A percentile compares a stretch with the other conserved stretches of the same genome.
phyloP scores from a whole-genome alignment of 1,284 basidiomycete genomes.

The Ganoderma resinaceum region DNA sequence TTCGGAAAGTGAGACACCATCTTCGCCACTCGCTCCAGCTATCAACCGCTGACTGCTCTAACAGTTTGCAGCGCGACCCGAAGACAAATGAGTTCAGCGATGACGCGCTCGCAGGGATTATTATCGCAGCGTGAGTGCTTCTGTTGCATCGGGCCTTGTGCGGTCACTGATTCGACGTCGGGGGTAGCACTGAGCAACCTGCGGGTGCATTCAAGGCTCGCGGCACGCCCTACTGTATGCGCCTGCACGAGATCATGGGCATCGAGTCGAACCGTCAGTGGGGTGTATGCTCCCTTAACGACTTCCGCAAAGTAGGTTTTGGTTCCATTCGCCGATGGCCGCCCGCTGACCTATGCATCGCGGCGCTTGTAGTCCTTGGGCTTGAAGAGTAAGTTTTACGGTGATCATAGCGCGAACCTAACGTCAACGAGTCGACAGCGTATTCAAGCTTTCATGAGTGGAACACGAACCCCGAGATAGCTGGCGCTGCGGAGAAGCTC shows the following conservation, averaged over 20 bases:
- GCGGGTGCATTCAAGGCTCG: slow-evolving; percentile 84
- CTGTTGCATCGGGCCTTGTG: neutral
- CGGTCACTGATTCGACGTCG: neutral
- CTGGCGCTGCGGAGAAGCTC: slow-evolving; percentile 75
- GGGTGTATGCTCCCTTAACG: slow-evolving; percentile 87
- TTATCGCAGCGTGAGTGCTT: slow-evolving; percentile 71
- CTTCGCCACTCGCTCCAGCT: neutral
- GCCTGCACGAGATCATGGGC: slow-evolving; percentile 83
- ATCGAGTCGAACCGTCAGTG: slow-evolving; percentile 81
- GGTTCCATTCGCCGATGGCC: neutral
- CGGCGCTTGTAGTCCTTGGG: slow-evolving; percentile 63
- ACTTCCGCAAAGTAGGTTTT: slow-evolving; percentile 72
- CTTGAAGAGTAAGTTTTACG: slow-evolving; percentile 61
- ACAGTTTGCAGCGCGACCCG: slow-evolving; percentile 65
- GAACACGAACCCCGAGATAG: slow-evolving; percentile 80
- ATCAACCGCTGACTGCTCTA: neutral
- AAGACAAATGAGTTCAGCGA: slow-evolving; percentile 72
- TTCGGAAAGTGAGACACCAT: slow-evolving; percentile 59
- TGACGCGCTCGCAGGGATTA: slow-evolving; percentile 69
- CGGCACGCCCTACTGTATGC: slow-evolving; percentile 77
- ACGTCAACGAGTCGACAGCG: slow-evolving; percentile 36
- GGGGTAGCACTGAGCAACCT: slow-evolving; percentile 68
- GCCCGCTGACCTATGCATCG: slow-evolving; percentile 5
- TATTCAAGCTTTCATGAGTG: slow-evolving; percentile 80
- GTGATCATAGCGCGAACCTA: neutral